These are phyloP conservation scores for Gleditsia sinensis DNA, from an alignment of 306 rosid species.

Conservation along the genomic window DNA sequence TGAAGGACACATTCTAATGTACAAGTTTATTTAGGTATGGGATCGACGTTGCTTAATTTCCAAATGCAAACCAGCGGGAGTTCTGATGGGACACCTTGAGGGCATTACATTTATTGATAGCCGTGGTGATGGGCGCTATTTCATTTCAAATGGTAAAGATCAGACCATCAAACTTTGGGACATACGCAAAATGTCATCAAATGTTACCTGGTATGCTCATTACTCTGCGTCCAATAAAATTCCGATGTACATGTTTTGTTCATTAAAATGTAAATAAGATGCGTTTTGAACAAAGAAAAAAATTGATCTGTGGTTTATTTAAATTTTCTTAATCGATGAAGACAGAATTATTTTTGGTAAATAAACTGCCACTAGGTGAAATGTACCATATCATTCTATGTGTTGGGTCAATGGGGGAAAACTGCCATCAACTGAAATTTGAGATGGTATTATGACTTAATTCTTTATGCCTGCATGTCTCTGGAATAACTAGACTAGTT, in stretches of 20 bases:
- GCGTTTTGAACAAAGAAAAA: neutral
- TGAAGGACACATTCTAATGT: constrained; percentile 11
- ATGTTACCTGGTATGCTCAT: constrained; percentile 57
- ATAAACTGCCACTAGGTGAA: constrained; percentile 3
- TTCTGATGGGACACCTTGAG: constrained; percentile 83
- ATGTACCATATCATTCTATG: neutral
- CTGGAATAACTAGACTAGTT: neutral
- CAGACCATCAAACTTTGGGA: constrained; percentile 98
- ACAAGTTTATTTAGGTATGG: constrained; percentile 72
- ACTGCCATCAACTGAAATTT: constrained; percentile 12
- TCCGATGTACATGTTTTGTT: constrained; percentile 7
- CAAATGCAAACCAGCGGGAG: constrained; percentile 76
- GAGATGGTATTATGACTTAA: constrained; percentile 14
- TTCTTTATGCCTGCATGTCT: constrained; percentile 1
- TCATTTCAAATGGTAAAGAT: constrained; percentile 94
- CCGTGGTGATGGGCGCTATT: constrained; percentile 92
- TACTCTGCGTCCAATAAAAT: neutral
- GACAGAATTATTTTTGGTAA: neutral
- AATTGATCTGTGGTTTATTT: neutral
- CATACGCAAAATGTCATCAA: constrained; percentile 80
- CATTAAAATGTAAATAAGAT: neutral
- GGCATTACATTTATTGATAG: constrained; percentile 87
- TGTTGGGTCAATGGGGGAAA: neutral
- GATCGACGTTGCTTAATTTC: constrained; percentile 77
- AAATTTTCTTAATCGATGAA: neutral